phyloP scores from a whole-genome alignment of 2,329 filamentous ascomycete genomes.

The Ceratocystis smalleyi region DNA sequence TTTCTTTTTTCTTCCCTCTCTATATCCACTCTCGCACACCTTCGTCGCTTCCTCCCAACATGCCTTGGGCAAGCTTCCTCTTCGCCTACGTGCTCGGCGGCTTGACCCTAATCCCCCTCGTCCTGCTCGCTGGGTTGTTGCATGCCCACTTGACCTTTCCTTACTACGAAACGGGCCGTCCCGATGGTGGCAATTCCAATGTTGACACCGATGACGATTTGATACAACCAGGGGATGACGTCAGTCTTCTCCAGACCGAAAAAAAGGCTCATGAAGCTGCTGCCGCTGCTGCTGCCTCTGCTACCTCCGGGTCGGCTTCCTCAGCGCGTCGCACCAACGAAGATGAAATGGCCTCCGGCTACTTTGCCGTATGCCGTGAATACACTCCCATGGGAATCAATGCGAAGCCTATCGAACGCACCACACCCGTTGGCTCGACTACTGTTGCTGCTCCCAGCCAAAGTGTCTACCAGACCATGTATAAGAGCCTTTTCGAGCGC shows the following conservation, averaged over 20 bases:
- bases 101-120: slow-evolving; percentile 68
- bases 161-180: slow-evolving; percentile 24
- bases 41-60: slow-evolving; percentile 20
- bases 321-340: slow-evolving; percentile 38
- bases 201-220: slow-evolving; percentile 28
- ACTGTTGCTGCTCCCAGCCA: slow-evolving; percentile 67
- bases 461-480: slow-evolving; percentile 97
- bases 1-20: slow-evolving; percentile 7
- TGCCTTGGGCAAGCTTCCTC: slow-evolving; percentile 46
- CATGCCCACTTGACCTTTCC: slow-evolving; percentile 58
- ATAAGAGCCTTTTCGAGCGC: slow-evolving; percentile 84
- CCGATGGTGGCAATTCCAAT: slow-evolving; percentile 23
- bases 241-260: slow-evolving; percentile 45
- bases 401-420: slow-evolving; percentile 77
- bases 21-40: not conserved
- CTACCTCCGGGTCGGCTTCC: slow-evolving; percentile 27
- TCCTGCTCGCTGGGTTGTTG: slow-evolving; percentile 44
- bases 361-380: slow-evolving; percentile 89
- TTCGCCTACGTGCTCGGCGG: slow-evolving; percentile 72
- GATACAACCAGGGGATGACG: slow-evolving; percentile 48
- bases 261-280: slow-evolving; percentile 27
- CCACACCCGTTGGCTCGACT: slow-evolving; percentile 59
- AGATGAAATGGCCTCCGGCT: slow-evolving; percentile 69
- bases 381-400: slow-evolving; percentile 85
- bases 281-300: slow-evolving; percentile 43